Conservation (phyloP, 139 green algal species). For the Zygnema circumcarinatum region DNA sequence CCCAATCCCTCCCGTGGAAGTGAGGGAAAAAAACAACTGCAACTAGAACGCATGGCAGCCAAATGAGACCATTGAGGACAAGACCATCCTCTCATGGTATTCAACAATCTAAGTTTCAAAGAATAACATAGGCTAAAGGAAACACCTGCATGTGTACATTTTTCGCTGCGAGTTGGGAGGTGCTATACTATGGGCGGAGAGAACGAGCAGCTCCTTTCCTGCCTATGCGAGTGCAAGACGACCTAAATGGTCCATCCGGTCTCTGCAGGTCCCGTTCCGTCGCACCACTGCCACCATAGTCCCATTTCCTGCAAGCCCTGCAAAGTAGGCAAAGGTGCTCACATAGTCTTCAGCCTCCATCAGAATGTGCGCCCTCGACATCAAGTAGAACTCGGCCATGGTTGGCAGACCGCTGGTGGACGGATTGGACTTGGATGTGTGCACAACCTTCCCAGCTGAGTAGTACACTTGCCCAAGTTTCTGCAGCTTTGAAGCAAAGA, state of each 20-base stretch:
- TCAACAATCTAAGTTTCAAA: too few relatives aligned
- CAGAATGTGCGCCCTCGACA: constrained; percentile 13
- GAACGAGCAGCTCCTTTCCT: too few relatives aligned
- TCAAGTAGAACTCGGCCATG: constrained; percentile 36
- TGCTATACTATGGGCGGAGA: too few relatives aligned
- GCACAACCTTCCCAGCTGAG: not conserved
- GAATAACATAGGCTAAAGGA: too few relatives aligned
- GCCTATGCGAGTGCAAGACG: too few relatives aligned
- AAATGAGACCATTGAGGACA: too few relatives aligned
- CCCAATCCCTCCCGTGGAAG: too few relatives aligned
- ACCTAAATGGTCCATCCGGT: not conserved
- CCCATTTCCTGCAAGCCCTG: constrained; percentile 30
- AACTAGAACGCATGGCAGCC: too few relatives aligned
- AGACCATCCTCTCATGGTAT: too few relatives aligned
- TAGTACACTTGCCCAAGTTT: constrained; percentile 23
- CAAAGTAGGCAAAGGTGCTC: constrained; percentile 44
- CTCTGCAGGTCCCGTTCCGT: not conserved
- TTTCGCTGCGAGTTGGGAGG: too few relatives aligned
- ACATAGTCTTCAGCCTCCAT: constrained; percentile 27
- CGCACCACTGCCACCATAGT: not conserved
- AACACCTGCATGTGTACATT: too few relatives aligned
- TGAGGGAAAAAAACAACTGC: too few relatives aligned
- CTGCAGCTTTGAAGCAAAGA: constrained; percentile 17
- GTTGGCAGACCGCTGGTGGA: not conserved
- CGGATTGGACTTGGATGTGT: constrained; percentile 16